Evolutionary conservation across 2,329 filamentous ascomycete genomes (phyloP).

Genomic region (Metarhizium rileyi): DNA sequence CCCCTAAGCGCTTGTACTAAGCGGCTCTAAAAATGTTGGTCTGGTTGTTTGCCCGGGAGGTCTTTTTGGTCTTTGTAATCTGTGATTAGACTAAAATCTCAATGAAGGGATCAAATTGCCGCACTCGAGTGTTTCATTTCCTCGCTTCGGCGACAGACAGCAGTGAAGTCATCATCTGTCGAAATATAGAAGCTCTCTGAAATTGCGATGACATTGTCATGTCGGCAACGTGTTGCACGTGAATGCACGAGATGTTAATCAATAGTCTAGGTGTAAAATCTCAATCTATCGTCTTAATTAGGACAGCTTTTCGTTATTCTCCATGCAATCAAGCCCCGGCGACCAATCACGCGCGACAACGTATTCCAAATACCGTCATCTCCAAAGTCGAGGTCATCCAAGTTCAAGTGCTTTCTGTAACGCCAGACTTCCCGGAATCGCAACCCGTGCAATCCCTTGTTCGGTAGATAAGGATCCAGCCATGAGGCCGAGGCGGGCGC

Average conservation of each 20-base stretch:
- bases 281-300: not conserved
- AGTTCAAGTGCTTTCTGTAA: constrained; percentile 57
- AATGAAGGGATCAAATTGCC: constrained; percentile 2
- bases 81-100: constrained; percentile 8
- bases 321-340: constrained; percentile 52
- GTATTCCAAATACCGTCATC: constrained; percentile 69
- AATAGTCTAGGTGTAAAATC: not conserved
- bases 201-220: not conserved
- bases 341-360: constrained; percentile 54
- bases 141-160: too few species aligned
- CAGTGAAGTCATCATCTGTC: too few species aligned
- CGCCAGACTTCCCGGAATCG: constrained; percentile 62
- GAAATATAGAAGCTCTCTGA: not conserved
- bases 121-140: not conserved
- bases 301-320: constrained; percentile 53
- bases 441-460: constrained; percentile 49
- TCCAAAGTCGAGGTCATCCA: constrained; percentile 72
- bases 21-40: constrained; percentile 10
- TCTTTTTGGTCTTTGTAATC: not conserved
- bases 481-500: constrained; percentile 64
- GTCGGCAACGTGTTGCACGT: not conserved
- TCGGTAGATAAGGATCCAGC: constrained; percentile 52
- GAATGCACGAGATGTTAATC: not conserved
- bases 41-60: constrained; percentile 10
- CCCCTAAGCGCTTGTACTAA: constrained; percentile 96